Conservation (phyloP, 768 basidiomycete genomes). For the Boletus coccyginus region DNA sequence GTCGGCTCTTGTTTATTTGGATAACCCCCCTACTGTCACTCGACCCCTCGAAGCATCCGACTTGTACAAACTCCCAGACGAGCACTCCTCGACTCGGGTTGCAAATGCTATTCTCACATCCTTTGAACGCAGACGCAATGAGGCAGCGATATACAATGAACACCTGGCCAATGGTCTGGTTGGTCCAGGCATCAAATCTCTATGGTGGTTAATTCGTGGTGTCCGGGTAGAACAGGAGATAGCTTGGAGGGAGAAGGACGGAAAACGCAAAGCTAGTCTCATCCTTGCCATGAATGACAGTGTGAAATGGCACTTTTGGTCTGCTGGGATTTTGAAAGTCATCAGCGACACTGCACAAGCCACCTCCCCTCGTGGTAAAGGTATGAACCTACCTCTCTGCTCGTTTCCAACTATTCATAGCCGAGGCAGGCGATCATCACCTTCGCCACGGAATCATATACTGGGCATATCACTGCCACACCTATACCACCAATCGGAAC, state of each 20-base stretch:
- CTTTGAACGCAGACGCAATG: constrained; percentile 54
- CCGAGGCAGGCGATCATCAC: constrained; percentile 57
- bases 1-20: constrained; percentile 70
- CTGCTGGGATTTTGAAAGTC: constrained; percentile 54
- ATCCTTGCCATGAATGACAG: constrained; percentile 72
- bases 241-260: constrained; percentile 61
- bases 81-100: constrained; percentile 56
- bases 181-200: constrained; percentile 46
- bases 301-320: constrained; percentile 79
- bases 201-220: constrained; percentile 59
- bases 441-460: constrained; percentile 64
- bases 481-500: constrained; percentile 42
- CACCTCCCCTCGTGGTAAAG: constrained; percentile 78
- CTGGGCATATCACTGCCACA: constrained; percentile 39
- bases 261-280: constrained; percentile 62
- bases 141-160: constrained; percentile 68
- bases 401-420: neutral
- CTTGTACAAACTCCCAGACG: constrained; percentile 72
- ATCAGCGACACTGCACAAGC: constrained; percentile 72
- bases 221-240: constrained; percentile 54
- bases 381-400: constrained; percentile 34
- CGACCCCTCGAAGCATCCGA: constrained; percentile 78
- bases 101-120: constrained; percentile 62
- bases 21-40: constrained; percentile 66
- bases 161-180: constrained; percentile 65